Conservation (phyloP, 1,284 basidiomycete genomes). For the Rhodotorula sp. region DNA sequence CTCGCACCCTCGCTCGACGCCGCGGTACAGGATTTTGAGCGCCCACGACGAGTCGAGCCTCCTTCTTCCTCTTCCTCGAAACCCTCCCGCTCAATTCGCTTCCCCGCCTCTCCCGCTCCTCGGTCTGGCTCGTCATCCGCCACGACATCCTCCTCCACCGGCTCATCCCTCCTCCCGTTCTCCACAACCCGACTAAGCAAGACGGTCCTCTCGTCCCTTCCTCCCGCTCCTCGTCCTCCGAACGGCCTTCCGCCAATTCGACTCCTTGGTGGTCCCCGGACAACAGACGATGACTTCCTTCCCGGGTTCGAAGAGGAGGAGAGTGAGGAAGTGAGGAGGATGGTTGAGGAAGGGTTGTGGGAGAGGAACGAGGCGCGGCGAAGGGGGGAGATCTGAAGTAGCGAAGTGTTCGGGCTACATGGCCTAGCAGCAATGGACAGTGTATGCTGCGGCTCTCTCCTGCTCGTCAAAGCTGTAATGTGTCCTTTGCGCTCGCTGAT, state of each 20-base stretch:
- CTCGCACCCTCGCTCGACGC: neutral
- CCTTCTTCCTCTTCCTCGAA: neutral
- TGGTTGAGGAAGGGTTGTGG: slow-evolving; percentile 22
- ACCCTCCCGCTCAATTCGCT: neutral
- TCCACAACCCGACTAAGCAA: slow-evolving; percentile 9
- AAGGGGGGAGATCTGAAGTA: too few relatives aligned
- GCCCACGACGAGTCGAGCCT: neutral
- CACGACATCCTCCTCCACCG: neutral
- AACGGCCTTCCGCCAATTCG: slow-evolving; percentile 20
- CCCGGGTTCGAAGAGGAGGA: slow-evolving; percentile 20
- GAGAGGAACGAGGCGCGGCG: slow-evolving; percentile 1
- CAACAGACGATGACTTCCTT: slow-evolving; percentile 21
- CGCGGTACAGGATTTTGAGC: slow-evolving; percentile 18
- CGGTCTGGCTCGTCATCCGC: neutral
- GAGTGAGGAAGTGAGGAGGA: slow-evolving; percentile 4
- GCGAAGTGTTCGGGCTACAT: too few relatives aligned
- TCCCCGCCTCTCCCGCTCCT: slow-evolving; percentile 4
- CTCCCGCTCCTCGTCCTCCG: neutral
- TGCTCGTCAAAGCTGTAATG: too few relatives aligned
- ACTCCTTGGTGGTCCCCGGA: slow-evolving; percentile 16
- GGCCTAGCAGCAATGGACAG: too few relatives aligned
- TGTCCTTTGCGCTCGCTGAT: too few relatives aligned
- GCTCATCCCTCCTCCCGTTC: slow-evolving; percentile 22
- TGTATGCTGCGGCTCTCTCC: too few relatives aligned
- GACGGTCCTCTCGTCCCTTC: slow-evolving; percentile 10